A percentile compares a stretch with the other conserved stretches of the same genome.
Evolutionary conservation across 148 eudicot species (phyloP).

Genomic region (Rhododendron kiyosumense): DNA sequence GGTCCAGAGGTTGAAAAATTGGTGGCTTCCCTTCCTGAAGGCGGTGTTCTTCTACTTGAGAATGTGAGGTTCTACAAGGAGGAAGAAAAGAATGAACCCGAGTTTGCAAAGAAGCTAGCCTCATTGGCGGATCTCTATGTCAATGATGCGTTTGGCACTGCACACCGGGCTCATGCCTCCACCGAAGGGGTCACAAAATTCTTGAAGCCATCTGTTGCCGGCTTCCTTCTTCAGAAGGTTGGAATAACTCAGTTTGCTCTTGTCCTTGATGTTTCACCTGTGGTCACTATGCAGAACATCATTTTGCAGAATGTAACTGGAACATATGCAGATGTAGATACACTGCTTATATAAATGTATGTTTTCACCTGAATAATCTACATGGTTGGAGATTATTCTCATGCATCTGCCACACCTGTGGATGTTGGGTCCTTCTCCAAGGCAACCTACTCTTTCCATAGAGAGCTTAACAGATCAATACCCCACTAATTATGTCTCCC

Average conservation of each 20-base stretch:
- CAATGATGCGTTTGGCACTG: slow-evolving; percentile 95
- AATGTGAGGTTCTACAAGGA: slow-evolving; percentile 91
- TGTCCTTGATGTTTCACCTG: background rate
- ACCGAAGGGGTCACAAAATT: slow-evolving; percentile 87
- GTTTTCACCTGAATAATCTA: background rate
- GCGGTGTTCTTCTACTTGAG: slow-evolving; percentile 85
- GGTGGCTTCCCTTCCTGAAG: slow-evolving; percentile 76
- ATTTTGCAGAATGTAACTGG: background rate
- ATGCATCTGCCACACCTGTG: background rate
- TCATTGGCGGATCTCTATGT: slow-evolving; percentile 87
- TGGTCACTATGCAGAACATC: background rate
- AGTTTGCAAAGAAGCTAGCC: slow-evolving; percentile 92
- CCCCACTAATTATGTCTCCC: background rate
- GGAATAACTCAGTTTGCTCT: background rate
- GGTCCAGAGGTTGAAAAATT: slow-evolving; percentile 89
- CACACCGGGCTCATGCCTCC: slow-evolving; percentile 97
- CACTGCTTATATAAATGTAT: background rate
- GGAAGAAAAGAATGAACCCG: slow-evolving; percentile 91
- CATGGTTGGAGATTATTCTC: background rate
- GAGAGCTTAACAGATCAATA: background rate
- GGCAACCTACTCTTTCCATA: background rate
- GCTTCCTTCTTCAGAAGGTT: slow-evolving; percentile 94
- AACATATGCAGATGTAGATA: background rate
- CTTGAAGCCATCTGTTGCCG: slow-evolving; percentile 96
- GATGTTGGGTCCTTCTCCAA: background rate